A percentile compares a stretch with the other conserved stretches of the same genome.
Conservation (phyloP, 2,329 filamentous ascomycete genomes). For the Coleophoma eucalyptorum region DNA sequence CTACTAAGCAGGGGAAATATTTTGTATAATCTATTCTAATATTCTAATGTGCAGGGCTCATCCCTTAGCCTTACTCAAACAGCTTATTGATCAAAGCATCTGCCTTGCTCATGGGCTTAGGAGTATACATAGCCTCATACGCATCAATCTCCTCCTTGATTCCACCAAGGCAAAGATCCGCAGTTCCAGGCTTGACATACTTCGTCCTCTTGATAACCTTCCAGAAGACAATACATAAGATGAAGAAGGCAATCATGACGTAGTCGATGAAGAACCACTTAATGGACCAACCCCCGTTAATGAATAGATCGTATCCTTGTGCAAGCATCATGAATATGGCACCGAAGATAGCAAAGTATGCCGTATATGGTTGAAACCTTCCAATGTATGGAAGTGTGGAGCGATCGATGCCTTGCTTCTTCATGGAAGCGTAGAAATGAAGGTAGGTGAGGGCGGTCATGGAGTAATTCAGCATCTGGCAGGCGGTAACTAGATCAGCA, state of each 20-base stretch:
- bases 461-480: constrained; percentile 67
- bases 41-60: too few relatives aligned
- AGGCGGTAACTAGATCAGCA: constrained; percentile 57
- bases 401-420: constrained; percentile 62
- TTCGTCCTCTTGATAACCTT: constrained; percentile 65
- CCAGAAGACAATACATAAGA: constrained; percentile 61
- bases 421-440: constrained; percentile 63
- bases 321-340: constrained; percentile 69
- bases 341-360: constrained; percentile 42
- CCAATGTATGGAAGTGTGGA: constrained; percentile 58
- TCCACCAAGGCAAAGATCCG: constrained; percentile 23
- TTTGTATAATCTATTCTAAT: too few relatives aligned
- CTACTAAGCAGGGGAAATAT: too few relatives aligned
- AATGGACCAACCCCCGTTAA: constrained; percentile 64
- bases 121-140: constrained; percentile 2
- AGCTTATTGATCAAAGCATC: constrained; percentile 1
- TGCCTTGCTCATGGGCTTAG: not conserved
- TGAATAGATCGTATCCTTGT: constrained; percentile 68
- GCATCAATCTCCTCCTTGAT: constrained; percentile 6
- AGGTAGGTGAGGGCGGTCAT: constrained; percentile 66
- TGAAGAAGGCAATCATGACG: constrained; percentile 61
- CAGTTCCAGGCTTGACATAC: constrained; percentile 23
- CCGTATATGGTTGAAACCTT: constrained; percentile 63
- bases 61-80: not conserved
- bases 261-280: constrained; percentile 68